Conservation (phyloP, 441 rosid genomes). For the Arabidopsis lyrata region DNA sequence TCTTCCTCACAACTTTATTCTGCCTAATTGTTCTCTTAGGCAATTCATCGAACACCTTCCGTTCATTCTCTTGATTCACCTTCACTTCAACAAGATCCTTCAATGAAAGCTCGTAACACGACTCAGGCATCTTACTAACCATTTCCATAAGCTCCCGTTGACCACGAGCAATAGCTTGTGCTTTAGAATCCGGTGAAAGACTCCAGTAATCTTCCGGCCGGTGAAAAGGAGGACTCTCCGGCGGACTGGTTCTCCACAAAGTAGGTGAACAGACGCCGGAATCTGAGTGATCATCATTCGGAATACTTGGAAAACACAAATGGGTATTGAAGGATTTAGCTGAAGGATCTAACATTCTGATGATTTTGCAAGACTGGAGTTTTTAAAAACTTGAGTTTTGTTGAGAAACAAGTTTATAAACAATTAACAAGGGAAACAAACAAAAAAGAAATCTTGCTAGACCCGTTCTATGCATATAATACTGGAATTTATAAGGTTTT, state of each 20-base stretch:
- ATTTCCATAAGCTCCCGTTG: conserved; percentile 91
- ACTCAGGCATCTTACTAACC: conserved; percentile 92
- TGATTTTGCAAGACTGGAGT: neutral
- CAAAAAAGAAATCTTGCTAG: conserved; percentile 23
- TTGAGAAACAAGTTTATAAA: conserved; percentile 18
- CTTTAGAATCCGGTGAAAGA: conserved; percentile 70
- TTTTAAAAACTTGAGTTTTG: conserved; percentile 14
- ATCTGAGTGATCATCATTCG: conserved; percentile 48
- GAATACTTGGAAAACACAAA: conserved; percentile 42
- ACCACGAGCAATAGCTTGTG: conserved; percentile 80
- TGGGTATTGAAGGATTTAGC: conserved; percentile 29
- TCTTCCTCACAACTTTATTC: conserved; percentile 44
- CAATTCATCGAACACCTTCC: conserved; percentile 39
- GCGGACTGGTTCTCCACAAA: conserved; percentile 66
- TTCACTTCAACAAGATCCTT: conserved; percentile 73
- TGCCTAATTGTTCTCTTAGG: conserved; percentile 6
- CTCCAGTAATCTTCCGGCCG: conserved; percentile 49
- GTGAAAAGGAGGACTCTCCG: conserved; percentile 54
- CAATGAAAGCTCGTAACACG: conserved; percentile 84
- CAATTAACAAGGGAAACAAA: neutral
- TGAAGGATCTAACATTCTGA: conserved; percentile 56
- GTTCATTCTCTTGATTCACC: conserved; percentile 43
- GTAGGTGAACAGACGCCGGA: conserved; percentile 70
- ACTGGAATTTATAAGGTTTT: conserved; percentile 6
- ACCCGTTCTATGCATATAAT: conserved; percentile 31